phyloP scores from a whole-genome alignment of 1,284 basidiomycete species.

The Apiotrichum siamense region DNA sequence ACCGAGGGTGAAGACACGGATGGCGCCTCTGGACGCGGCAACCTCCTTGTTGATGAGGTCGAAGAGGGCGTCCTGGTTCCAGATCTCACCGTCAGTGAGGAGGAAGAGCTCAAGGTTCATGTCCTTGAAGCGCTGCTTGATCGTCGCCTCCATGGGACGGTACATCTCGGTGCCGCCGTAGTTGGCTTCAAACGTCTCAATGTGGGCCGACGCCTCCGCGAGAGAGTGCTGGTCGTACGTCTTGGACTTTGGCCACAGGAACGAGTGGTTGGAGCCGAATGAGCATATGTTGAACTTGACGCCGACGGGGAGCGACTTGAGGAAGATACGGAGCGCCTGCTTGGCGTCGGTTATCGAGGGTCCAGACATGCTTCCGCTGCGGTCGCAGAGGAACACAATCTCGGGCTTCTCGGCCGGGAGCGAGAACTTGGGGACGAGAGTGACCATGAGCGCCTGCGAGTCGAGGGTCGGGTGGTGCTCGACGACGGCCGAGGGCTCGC shows the following conservation, averaged over 20 bases:
- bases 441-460: constrained; percentile 11
- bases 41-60: constrained; percentile 5
- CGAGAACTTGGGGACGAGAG: constrained; percentile 11
- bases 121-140: constrained; percentile 16
- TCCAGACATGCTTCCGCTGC: constrained; percentile 24
- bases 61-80: constrained; percentile 17
- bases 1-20: constrained; percentile 28
- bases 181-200: constrained; percentile 20
- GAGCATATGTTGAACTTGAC: constrained; percentile 27
- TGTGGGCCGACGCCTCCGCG: constrained; percentile 14
- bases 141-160: constrained; percentile 15
- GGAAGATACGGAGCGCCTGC: constrained; percentile 13
- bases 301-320: constrained; percentile 22
- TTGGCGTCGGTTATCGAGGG: constrained; percentile 16
- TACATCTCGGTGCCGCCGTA: constrained; percentile 27
- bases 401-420: constrained; percentile 13
- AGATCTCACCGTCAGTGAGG: constrained; percentile 33
- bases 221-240: constrained; percentile 11
- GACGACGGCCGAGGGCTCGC: constrained; percentile 21
- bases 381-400: constrained; percentile 31
- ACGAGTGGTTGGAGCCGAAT: constrained; percentile 15
- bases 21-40: constrained; percentile 3
- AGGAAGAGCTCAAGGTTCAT: constrained; percentile 25
- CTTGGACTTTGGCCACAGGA: constrained; percentile 11
- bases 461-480: constrained; percentile 13